These are phyloP conservation scores for Fonsecaea nubica DNA, from an alignment of 2,329 filamentous ascomycete species.

Conservation along the genomic window DNA sequence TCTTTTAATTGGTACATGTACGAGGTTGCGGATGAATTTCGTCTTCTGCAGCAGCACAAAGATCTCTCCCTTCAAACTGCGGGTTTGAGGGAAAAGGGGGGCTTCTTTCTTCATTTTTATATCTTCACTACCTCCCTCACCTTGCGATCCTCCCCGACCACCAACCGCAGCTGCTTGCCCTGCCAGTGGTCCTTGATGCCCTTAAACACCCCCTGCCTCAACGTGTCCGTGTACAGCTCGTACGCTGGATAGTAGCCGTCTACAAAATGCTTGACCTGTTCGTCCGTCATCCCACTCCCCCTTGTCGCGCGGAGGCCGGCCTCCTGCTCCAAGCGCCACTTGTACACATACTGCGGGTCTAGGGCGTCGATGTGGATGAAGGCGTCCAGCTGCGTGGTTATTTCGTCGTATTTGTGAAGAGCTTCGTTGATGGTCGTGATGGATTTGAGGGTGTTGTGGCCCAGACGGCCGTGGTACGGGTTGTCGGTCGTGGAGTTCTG, in stretches of 20 bases:
- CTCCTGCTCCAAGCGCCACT: constrained; percentile 84
- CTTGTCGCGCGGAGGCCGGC: constrained; percentile 68
- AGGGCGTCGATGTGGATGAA: constrained; percentile 75
- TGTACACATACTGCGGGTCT: constrained; percentile 76
- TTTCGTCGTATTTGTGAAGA: constrained; percentile 63
- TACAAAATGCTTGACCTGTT: constrained; percentile 78
- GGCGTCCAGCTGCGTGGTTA: constrained; percentile 66
- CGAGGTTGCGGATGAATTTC: too few relatives aligned
- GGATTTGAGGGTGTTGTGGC: constrained; percentile 62
- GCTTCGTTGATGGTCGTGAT: constrained; percentile 66
- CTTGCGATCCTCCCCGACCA: constrained; percentile 66
- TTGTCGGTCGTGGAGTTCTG: constrained; percentile 47
- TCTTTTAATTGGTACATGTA: too few relatives aligned
- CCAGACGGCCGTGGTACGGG: constrained; percentile 58
- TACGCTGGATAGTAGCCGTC: constrained; percentile 75
- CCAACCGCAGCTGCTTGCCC: constrained; percentile 65
- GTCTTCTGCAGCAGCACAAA: too few relatives aligned
- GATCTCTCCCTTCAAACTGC: too few relatives aligned
- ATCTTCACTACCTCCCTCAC: constrained; percentile 65
- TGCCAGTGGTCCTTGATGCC: constrained; percentile 46
- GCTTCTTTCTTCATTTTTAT: constrained; percentile 38
- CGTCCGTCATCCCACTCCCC: constrained; percentile 80
- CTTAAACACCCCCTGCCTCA: constrained; percentile 65
- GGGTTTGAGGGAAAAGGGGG: too few relatives aligned
- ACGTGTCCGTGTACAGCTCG: constrained; percentile 68